Percentiles rank a stretch among this genome's conserved stretches.
Evolutionary conservation across 441 rosid genomes (phyloP).

Genomic region (Adansonia madagascariensis): DNA sequence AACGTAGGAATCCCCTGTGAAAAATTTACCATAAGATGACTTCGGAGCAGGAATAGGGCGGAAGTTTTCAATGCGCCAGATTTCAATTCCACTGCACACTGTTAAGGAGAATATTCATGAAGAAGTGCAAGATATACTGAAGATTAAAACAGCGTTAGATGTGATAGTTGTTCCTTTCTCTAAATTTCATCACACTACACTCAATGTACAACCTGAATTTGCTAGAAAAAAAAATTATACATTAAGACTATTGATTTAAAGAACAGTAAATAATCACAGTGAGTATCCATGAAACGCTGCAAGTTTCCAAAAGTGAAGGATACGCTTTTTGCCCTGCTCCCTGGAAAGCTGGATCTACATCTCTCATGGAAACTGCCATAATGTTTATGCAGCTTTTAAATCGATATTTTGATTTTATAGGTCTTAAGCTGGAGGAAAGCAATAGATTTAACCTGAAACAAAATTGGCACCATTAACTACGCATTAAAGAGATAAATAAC

Average conservation of each 20-base stretch:
- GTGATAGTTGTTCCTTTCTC: not conserved
- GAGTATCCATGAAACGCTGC: conserved; percentile 9
- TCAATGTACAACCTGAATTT: not conserved
- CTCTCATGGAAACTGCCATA: conserved; percentile 94
- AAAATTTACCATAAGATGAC: not conserved
- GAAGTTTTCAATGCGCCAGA: not conserved
- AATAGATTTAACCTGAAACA: conserved; percentile 48
- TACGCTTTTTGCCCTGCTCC: conserved; percentile 97
- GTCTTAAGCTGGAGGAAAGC: conserved; percentile 31
- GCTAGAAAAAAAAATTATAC: not conserved
- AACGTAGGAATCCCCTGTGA: not conserved
- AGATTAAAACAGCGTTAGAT: not conserved
- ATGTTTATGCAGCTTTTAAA: conserved; percentile 32
- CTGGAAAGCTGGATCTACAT: conserved; percentile 91
- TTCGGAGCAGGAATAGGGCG: not conserved
- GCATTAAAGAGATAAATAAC: conserved; percentile 5
- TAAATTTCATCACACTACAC: no score
- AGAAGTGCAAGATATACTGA: not conserved
- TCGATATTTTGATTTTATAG: conserved; percentile 36
- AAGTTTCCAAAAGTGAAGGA: conserved; percentile 51
- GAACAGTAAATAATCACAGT: not conserved
- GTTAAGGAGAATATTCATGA: not conserved
- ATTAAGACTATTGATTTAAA: not conserved
- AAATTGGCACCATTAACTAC: conserved; percentile 18
- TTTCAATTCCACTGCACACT: not conserved